A percentile compares a stretch with the other conserved stretches of the same genome.
Evolutionary conservation across 177 flowering plant genomes (phyloP).

Genomic region (Vitis hybrid): DNA sequence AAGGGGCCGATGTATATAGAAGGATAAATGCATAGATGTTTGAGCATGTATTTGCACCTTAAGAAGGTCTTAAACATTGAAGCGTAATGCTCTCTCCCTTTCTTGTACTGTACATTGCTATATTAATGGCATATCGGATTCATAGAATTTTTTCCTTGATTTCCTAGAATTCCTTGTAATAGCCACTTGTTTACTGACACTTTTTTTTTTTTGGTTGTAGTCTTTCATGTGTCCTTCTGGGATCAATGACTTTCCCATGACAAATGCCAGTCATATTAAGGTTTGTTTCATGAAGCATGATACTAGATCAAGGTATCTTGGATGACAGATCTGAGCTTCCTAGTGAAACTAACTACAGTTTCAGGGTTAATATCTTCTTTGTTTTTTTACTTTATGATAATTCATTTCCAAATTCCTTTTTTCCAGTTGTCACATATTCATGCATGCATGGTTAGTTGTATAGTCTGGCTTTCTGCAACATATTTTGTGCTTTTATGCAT

Average conservation of each 20-base stretch:
- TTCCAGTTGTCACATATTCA: neutral
- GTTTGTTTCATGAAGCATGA: constrained; percentile 34
- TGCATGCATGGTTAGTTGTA: neutral
- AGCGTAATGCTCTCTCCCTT: no score
- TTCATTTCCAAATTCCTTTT: neutral
- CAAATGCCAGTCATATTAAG: constrained; percentile 84
- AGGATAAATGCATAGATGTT: no score
- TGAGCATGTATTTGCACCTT: no score
- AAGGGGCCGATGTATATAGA: no score
- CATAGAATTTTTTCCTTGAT: no score
- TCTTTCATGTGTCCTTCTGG: constrained; percentile 99
- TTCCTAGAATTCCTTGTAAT: no score
- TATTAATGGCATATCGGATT: no score
- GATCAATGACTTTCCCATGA: constrained; percentile 98
- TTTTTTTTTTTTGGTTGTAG: constrained; percentile 39
- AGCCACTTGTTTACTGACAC: neutral
- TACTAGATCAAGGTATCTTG: neutral
- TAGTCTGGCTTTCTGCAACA: neutral
- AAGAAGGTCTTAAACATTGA: no score
- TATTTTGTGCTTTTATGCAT: neutral
- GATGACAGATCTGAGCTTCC: neutral
- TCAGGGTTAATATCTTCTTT: no score
- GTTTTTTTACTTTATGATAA: neutral
- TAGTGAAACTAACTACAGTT: neutral
- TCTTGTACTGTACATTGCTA: no score